Evolutionary conservation across 1,284 basidiomycete genomes (phyloP).

Genomic region (Fomitopsis betulina): DNA sequence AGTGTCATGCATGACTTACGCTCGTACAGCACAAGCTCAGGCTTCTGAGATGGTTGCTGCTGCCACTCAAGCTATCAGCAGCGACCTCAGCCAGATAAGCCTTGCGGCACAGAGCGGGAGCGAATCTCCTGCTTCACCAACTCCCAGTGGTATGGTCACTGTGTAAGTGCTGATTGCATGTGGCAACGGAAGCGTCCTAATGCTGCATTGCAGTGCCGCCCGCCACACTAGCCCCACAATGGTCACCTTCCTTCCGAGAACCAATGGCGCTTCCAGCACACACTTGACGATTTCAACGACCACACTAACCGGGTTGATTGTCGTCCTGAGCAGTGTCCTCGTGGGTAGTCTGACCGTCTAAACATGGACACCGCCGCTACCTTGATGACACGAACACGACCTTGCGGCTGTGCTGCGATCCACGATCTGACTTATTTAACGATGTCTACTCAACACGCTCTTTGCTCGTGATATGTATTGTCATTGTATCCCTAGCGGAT

Average conservation of each 20-base stretch:
- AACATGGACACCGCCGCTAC: background rate
- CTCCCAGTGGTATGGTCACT: background rate
- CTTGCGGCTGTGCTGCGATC: slow-evolving; percentile 3
- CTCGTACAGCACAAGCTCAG: background rate
- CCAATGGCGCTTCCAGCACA: slow-evolving; percentile 2
- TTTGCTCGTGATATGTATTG: background rate
- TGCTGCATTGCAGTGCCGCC: background rate
- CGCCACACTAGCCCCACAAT: background rate
- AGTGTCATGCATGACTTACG: background rate
- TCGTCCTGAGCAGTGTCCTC: background rate
- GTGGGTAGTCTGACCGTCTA: slow-evolving; percentile 1
- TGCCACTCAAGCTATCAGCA: background rate
- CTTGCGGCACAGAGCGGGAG: background rate
- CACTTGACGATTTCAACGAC: background rate
- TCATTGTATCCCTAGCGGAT: background rate
- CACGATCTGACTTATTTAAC: background rate
- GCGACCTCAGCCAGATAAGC: slow-evolving; percentile 1
- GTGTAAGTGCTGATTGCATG: background rate
- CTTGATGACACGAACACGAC: slow-evolving; percentile 4
- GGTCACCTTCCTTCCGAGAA: background rate
- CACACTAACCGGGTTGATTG: background rate
- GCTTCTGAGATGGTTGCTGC: background rate
- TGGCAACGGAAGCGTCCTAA: background rate
- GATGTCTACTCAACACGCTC: background rate
- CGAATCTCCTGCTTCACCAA: background rate